Evolutionary conservation across 2,329 filamentous ascomycete species (phyloP).

Genomic region (Trichoderma sp.): DNA sequence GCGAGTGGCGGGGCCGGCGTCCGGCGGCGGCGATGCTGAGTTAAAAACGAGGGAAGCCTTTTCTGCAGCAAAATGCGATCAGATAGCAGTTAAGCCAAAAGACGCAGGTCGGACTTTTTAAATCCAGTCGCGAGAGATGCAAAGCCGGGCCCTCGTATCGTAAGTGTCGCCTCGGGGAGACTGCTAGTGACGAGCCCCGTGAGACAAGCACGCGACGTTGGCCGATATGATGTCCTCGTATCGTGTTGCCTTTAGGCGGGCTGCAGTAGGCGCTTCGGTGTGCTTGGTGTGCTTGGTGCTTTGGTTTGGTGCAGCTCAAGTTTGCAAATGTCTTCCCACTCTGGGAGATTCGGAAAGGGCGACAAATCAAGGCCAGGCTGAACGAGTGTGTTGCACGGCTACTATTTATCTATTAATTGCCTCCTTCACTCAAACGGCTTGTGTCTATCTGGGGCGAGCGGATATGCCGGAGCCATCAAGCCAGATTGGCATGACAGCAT

Average conservation of each 20-base stretch:
- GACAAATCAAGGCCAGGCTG: background rate
- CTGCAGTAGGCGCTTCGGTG: background rate
- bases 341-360: background rate
- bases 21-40: slow-evolving; percentile 6
- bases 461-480: slow-evolving; percentile 21
- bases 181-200: background rate
- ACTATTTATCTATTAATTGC: slow-evolving; percentile 20
- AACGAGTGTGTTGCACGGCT: background rate
- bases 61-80: background rate
- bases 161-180: background rate
- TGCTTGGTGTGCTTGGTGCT: background rate
- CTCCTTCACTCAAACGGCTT: background rate
- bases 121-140: background rate
- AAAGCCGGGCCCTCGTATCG: background rate
- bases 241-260: slow-evolving; percentile 4
- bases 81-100: background rate
- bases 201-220: slow-evolving; percentile 17
- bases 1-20: slow-evolving; percentile 13
- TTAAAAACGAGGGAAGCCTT: background rate
- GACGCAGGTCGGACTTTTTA: background rate
- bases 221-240: slow-evolving; percentile 3
- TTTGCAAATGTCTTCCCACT: background rate
- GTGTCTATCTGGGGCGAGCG: slow-evolving; percentile 1
- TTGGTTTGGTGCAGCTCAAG: background rate
- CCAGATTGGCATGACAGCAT: slow-evolving; percentile 23